Evolutionary conservation across 2,329 filamentous ascomycete species (phyloP), one percentile per base, ranked within the genome.

Genomic region (Samsoniella hepiali): DNA sequence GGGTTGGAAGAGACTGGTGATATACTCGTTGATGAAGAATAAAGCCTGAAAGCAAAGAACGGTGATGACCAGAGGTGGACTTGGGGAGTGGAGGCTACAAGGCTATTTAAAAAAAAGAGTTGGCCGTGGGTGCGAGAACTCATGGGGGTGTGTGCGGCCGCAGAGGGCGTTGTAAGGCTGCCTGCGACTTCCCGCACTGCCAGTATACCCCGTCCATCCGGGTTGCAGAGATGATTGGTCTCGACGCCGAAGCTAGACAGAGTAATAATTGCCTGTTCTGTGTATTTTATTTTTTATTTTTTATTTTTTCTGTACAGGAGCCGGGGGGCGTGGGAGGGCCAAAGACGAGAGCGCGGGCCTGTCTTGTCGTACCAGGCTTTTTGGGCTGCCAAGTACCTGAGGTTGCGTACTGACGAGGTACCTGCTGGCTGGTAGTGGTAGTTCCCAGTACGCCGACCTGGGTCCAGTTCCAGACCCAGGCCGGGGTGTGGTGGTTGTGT

Each of bases 91-190:
- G 58, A 60, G 58, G 58, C 47, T 51, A 15, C 45, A 60, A 51
- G 58, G 45, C 58, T 60, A 60, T 60, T 51, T 60, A 60, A 51
- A 51, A 59, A 40, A 58, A 36, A 44, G 15, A 50, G 44, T 53
- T 51, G 36, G 45, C 53, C 13, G 13, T 27, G 36, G 36, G 58
- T 22, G 45, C 11, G 34, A n/a, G 22, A 47, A n/a, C 29, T n/a
- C 15, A 15, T 40, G 36, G 36, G 22, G 22, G 29, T 54, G 57
- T 15, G 54, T 38, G 56, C 56, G 56, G 56, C 56, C 56, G 57
- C 57, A 56, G 36, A 42, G 53, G 36, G 38, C 15, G 5, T 44
- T 42, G 53, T 51, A 59, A 51, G 57, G 57, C 57, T 59, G 10
- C 32, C 34, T 45, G 13, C 38, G 42, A 31, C 51, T 32, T 40